Conservation (phyloP, 2,329 filamentous ascomycete species). For the Akanthomyces uredinophilus region DNA sequence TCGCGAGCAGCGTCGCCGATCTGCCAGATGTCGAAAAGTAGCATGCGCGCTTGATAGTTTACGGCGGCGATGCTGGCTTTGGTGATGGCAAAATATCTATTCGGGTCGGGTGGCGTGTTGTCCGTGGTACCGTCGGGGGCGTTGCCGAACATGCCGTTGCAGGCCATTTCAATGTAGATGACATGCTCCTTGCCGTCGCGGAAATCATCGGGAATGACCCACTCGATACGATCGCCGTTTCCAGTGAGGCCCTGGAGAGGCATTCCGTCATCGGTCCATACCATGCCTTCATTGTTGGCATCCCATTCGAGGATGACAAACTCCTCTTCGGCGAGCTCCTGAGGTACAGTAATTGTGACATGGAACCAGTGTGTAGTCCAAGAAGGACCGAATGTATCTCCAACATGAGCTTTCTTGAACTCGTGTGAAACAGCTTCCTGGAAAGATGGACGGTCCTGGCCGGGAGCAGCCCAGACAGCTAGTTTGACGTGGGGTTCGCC, state of each 20-base stretch:
- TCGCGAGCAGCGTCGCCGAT: constrained; percentile 88
- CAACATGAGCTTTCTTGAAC: constrained; percentile 70
- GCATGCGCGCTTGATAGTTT: constrained; percentile 74
- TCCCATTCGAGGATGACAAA: constrained; percentile 97
- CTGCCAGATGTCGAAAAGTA: constrained; percentile 94
- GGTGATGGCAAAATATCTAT: constrained; percentile 71
- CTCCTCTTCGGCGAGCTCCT: constrained; percentile 66
- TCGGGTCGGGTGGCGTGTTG: constrained; percentile 84
- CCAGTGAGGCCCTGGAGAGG: constrained; percentile 90
- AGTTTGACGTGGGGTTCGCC: constrained; percentile 77
- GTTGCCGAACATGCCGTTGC: constrained; percentile 98
- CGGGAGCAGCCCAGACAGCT: constrained; percentile 77
- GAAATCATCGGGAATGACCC: constrained; percentile 78
- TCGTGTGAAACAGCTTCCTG: constrained; percentile 71
- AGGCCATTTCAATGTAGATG: constrained; percentile 97
- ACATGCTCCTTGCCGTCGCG: constrained; percentile 80
- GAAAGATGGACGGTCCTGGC: constrained; percentile 76
- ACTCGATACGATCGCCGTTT: constrained; percentile 81
- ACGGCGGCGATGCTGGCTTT: constrained; percentile 85
- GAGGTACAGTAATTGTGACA: constrained; percentile 71
- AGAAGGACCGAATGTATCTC: constrained; percentile 80
- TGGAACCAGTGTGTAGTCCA: constrained; percentile 99
- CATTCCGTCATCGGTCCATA: constrained; percentile 87
- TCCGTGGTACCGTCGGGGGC: constrained; percentile 68
- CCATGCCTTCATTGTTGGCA: constrained; percentile 85